Base-by-base conservation (phyloP, 345 rosid genomes). In the Euphorbia tirucalli region DNA sequence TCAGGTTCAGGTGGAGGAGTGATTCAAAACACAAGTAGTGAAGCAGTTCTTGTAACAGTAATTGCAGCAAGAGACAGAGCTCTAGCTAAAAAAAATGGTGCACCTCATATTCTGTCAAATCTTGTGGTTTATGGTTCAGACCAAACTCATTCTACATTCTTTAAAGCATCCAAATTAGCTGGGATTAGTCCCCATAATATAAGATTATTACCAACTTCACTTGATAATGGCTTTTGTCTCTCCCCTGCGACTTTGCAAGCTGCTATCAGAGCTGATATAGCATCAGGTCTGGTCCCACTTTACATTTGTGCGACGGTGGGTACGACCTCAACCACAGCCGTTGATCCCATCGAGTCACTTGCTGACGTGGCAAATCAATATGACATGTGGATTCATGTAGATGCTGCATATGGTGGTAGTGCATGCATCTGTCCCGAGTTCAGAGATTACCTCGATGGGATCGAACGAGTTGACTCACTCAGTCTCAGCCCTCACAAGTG, bases 391-490 rank as follows among this genome's bases (percentile, higher is more conserved):
- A 43, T 86, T 22, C 89, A 86, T 57, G 84, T 84, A 1, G 88
- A 86, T 64, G 83, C 85, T 9, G 88, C 90, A 1, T 79, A 87
- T 35, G 82, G 73, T 13, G 86, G 85, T 7, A 81, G 83, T 32
- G 88, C 83, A 2, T 83, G 86, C 68, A 84, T 87, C 46, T 87
- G 90, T 62, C 88, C 90, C 1, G 88, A 87, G 79, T 78, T 77
- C 6, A 57, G 86, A 63, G 80, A 71, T 66, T 69, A 73, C 78
- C 48, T 84, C n/a, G 60, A 81, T n/a, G 84, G 85, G 24, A 65
- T 84, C 2, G 88, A 84, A 32, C 76, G 66, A 48, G 83, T 76
- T 19, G 78, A 87, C 55, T 87, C 88, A 0, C 35, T 83, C 18
- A 83, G 86, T 50, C 30, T 83, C 28, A 83, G 80, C 24, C 75